phyloP scores from a whole-genome alignment of 2,329 filamentous ascomycete species.

The Hirsutella thompsonii region DNA sequence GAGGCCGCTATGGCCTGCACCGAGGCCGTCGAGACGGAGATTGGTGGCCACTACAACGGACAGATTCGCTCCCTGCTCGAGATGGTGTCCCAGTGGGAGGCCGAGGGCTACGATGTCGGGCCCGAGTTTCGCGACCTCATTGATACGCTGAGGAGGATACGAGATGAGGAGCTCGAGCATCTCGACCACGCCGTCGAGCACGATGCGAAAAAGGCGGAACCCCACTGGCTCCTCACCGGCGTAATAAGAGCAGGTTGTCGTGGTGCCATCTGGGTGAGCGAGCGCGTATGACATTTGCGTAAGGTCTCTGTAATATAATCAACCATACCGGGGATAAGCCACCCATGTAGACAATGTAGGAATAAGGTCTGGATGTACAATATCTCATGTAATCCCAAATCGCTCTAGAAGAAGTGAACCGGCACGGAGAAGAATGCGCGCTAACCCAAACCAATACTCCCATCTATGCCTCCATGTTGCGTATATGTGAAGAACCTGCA shows the following conservation, averaged over 20 bases:
- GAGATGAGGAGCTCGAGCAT: conserved; percentile 95
- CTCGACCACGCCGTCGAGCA: conserved; percentile 89
- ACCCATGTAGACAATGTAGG: background rate
- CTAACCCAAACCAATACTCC: background rate
- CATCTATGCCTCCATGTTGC: background rate
- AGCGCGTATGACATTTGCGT: conserved; percentile 41
- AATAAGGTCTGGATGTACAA: background rate
- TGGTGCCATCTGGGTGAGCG: conserved; percentile 85
- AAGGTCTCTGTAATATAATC: background rate
- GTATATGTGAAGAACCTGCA: background rate
- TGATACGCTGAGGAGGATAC: conserved; percentile 62
- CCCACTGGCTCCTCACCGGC: conserved; percentile 78
- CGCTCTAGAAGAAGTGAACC: background rate
- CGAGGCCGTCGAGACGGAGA: conserved; percentile 96
- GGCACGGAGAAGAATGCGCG: background rate
- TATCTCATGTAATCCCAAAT: background rate
- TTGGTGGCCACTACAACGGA: conserved; percentile 88
- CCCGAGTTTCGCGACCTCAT: conserved; percentile 65
- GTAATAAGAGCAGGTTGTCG: conserved; percentile 83
- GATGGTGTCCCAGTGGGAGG: conserved; percentile 67
- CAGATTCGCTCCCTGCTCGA: conserved; percentile 74
- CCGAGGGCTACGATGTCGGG: conserved; percentile 66
- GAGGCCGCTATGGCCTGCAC: conserved; percentile 98
- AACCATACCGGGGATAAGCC: background rate
- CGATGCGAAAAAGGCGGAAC: conserved; percentile 79